Evolutionary conservation across 192 early-diverging fungal genomes (phyloP), one percentile per base, ranked within the genome.

Genomic region (Linnemannia hyalina): DNA sequence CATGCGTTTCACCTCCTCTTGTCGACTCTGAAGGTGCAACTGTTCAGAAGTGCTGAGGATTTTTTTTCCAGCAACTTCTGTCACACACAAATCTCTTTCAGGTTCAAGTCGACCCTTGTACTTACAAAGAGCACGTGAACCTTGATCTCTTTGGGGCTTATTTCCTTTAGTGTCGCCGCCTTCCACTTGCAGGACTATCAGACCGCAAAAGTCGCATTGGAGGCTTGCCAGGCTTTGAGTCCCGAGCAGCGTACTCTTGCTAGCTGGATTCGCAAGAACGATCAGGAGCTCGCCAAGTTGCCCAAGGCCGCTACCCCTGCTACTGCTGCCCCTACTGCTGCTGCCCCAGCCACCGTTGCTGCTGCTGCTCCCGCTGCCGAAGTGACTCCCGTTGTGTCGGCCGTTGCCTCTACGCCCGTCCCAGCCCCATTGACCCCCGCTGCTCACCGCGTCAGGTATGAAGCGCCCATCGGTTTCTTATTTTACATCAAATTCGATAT

Each of bases 141-240:
- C 5, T 49, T 46, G 6, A 54, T 74, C 40, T 70, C 16, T 75
- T 23, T 52, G 23, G 13, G n/a, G 9, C 42, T 77, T 11, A 13
- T 36, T 65, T 52, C 26, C 32, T 65, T 65, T 81, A 92, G 94
- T 41, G 90, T 91, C 42, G 89, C 90, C 73, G 87, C 91, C 10
- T 89, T 80, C 52, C 93, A 92, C 68, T 82, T 94, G 68, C 88
- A 90, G 70, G 79, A 91, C 71, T 95, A 93, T 60, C 81, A 90
- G 23, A 93, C 91, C 47, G 94, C 96, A 1, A 91, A 92, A 55
- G 79, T 76, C n/a, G 88, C 88, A 42, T 82, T 94, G 36, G 81
- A 89, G 29, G 75, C 74, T 23, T 91, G 90, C 22, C 82, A 91
- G 22, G 80, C 83, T 42, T 78, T 91, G 16, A 90, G 89, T 74